These are phyloP conservation scores for Ensete ventricosum DNA, from an alignment of 176 grass and related monocot species.

Conservation along the genomic window DNA sequence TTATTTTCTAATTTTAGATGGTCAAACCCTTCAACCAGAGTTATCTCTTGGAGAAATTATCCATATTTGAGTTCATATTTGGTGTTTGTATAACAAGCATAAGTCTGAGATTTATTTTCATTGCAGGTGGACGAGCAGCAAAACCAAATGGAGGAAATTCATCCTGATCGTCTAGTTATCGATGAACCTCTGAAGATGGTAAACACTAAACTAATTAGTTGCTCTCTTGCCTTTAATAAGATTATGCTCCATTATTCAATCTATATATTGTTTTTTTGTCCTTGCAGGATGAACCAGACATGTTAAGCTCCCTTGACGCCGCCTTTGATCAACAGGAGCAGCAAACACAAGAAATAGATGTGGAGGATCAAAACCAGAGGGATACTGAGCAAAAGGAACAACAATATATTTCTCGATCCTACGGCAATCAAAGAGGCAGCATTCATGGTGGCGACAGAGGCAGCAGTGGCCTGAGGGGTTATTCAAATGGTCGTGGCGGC, in stretches of 20 bases:
- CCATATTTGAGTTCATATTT: too few species aligned
- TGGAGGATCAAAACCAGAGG: conserved; percentile 34
- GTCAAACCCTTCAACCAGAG: background rate
- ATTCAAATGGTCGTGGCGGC: conserved; percentile 41
- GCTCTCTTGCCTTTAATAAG: background rate
- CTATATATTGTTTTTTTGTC: background rate
- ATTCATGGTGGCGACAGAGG: conserved; percentile 16
- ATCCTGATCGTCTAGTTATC: background rate
- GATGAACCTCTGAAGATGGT: conserved; percentile 2
- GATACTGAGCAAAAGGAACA: conserved; percentile 37
- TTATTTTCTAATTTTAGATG: background rate
- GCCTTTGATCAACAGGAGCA: conserved; percentile 31
- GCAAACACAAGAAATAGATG: conserved; percentile 32
- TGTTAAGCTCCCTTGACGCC: conserved; percentile 21
- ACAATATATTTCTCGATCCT: conserved; percentile 31
- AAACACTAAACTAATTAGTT: background rate
- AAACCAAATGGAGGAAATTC: background rate
- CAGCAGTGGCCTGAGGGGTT: conserved; percentile 27
- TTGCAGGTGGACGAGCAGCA: conserved; percentile 14
- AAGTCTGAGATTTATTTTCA: background rate
- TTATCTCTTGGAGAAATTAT: too few species aligned
- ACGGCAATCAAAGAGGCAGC: conserved; percentile 39
- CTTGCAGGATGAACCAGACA: conserved; percentile 32
- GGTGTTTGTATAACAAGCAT: background rate
- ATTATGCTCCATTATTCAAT: background rate